Conservation (phyloP, 805 yeast genomes). For the Wickerhamiella domercqiae region DNA sequence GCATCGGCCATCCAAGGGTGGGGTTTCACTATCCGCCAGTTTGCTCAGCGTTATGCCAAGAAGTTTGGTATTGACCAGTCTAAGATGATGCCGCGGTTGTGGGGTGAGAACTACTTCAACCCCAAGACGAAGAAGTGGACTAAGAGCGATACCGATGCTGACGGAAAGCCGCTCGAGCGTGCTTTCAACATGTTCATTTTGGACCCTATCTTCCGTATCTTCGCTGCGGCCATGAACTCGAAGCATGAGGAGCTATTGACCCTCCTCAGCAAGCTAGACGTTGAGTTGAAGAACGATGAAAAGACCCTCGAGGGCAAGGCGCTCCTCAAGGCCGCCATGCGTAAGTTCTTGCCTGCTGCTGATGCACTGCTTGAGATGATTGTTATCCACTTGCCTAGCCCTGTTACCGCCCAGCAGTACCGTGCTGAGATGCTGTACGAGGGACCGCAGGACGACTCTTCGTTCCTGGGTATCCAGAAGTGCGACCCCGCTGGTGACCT, state of each 20-base stretch:
- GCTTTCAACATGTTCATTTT: slow-evolving; percentile 98
- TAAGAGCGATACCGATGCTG: slow-evolving; percentile 86
- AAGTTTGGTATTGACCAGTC: slow-evolving; percentile 97
- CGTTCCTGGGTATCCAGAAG: slow-evolving; percentile 84
- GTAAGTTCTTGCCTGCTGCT: slow-evolving; percentile 99
- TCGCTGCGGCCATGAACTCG: slow-evolving; percentile 96
- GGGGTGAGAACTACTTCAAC: slow-evolving; percentile 99
- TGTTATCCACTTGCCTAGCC: slow-evolving; percentile 96
- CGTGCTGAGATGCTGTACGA: slow-evolving; percentile 98
- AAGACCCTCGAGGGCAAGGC: slow-evolving; percentile 98
- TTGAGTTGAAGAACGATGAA: slow-evolving; percentile 87
- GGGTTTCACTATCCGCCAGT: slow-evolving; percentile 99
- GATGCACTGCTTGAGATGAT: slow-evolving; percentile 99
- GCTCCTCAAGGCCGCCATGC: slow-evolving; percentile 94
- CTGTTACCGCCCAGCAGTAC: slow-evolving; percentile 97
- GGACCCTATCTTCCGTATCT: slow-evolving; percentile 98
- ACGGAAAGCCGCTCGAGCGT: slow-evolving; percentile 91
- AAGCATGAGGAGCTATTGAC: slow-evolving; percentile 93
- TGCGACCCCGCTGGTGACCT: slow-evolving; percentile 98
- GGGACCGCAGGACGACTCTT: slow-evolving; percentile 86
- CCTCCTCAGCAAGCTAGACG: slow-evolving; percentile 87
- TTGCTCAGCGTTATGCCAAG: slow-evolving; percentile 94
- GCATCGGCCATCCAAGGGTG: slow-evolving; percentile 99
- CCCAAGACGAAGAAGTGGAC: slow-evolving; percentile 99
- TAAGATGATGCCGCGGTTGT: slow-evolving; percentile 98